A percentile compares a stretch with the other conserved stretches of the same genome.
phyloP scores from a whole-genome alignment of 371 early-diverging fungal genomes.

The Sanchytrium tribonematis region DNA sequence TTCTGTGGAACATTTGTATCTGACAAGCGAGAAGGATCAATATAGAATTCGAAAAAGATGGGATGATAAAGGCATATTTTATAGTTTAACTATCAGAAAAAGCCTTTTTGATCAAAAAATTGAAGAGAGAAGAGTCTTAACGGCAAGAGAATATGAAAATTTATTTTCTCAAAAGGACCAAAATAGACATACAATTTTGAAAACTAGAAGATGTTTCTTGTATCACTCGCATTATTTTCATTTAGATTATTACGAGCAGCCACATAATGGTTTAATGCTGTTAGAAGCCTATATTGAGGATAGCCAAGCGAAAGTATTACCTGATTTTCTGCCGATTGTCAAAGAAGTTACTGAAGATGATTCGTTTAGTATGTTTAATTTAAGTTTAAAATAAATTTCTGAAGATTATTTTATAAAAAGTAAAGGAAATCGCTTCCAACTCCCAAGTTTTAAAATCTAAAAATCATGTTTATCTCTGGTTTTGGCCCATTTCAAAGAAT shows the following conservation, averaged over 20 bases:
- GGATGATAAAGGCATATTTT: constrained; percentile 5
- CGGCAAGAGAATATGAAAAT: constrained; percentile 12
- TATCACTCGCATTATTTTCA: constrained; percentile 14
- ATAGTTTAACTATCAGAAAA: constrained; percentile 11
- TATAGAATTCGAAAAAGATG: constrained; percentile 12
- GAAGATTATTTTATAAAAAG: too few species aligned
- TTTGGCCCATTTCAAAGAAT: background rate
- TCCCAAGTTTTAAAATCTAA: too few species aligned
- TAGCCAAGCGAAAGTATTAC: background rate
- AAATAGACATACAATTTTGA: constrained; percentile 7
- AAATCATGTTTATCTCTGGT: background rate
- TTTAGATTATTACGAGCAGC: constrained; percentile 9
- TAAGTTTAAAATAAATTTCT: too few species aligned
- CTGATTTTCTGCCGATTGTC: background rate
- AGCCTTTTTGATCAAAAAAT: constrained; percentile 10
- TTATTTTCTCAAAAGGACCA: constrained; percentile 11
- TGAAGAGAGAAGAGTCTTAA: constrained; percentile 12
- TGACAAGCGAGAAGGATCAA: constrained; percentile 10
- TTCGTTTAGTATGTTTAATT: background rate
- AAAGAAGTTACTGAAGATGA: background rate
- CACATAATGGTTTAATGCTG: background rate
- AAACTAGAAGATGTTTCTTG: constrained; percentile 13
- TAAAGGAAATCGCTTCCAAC: too few species aligned
- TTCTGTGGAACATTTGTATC: constrained; percentile 10
- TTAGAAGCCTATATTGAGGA: constrained; percentile 1